Conservation (phyloP, 2,329 filamentous ascomycete genomes). For the Bipolaris bicolor region DNA sequence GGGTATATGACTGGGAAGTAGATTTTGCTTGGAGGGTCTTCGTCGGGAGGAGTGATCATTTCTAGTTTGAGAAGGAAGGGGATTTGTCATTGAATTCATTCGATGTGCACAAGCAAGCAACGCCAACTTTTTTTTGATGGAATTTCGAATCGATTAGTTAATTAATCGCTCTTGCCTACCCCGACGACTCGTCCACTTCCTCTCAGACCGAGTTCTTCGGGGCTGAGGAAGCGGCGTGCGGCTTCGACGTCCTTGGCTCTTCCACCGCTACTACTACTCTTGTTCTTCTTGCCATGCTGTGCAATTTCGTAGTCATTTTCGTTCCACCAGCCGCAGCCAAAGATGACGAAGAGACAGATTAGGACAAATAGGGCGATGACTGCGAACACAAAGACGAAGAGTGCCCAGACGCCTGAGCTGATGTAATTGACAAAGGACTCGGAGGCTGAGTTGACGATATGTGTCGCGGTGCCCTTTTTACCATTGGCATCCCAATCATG, state of each 20-base stretch:
- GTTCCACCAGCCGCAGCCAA: slow-evolving; percentile 32
- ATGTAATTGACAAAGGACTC: slow-evolving; percentile 26
- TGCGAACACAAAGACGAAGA: slow-evolving; percentile 32
- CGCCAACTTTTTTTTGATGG: background rate
- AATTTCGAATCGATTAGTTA: background rate
- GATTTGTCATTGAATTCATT: too few relatives aligned
- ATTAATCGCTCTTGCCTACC: slow-evolving; percentile 43
- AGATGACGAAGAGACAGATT: slow-evolving; percentile 34
- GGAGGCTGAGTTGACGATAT: slow-evolving; percentile 19
- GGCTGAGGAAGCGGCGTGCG: slow-evolving; percentile 32
- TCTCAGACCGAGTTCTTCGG: slow-evolving; percentile 37
- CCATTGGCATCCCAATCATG: slow-evolving; percentile 40
- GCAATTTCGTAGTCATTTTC: slow-evolving; percentile 39
- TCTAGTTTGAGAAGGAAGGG: too few relatives aligned
- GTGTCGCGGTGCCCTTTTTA: slow-evolving; percentile 34
- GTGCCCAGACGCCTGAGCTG: slow-evolving; percentile 32
- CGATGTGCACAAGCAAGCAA: background rate
- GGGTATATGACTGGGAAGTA: too few relatives aligned
- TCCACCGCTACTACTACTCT: slow-evolving; percentile 16
- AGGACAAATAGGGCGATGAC: slow-evolving; percentile 34
- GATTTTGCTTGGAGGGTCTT: too few relatives aligned
- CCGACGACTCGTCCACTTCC: slow-evolving; percentile 37
- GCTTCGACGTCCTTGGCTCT: slow-evolving; percentile 30
- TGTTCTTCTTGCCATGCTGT: slow-evolving; percentile 33
- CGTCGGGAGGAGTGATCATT: too few relatives aligned